phyloP scores from a whole-genome alignment of 176 grass and related monocot species.

The Eragrostis curvula region DNA sequence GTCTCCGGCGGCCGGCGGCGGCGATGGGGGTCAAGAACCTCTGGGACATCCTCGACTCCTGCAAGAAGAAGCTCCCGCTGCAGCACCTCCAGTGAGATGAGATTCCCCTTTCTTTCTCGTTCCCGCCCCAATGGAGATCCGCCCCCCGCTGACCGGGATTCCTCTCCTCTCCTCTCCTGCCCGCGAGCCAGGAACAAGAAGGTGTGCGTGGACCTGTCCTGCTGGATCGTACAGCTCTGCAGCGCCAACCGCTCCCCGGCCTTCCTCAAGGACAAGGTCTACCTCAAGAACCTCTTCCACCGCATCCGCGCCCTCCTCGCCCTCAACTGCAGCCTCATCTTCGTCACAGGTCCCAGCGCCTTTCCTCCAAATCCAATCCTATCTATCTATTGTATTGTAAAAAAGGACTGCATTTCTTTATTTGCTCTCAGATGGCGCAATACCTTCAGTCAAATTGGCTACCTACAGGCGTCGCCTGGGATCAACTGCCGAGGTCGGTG shows the following conservation, averaged over 20 bases:
- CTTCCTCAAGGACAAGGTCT: constrained; percentile 76
- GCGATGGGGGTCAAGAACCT: constrained; percentile 89
- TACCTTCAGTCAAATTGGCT: constrained; percentile 93
- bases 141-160: not conserved
- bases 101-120: not conserved
- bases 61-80: constrained; percentile 96
- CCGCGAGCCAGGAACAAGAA: constrained; percentile 74
- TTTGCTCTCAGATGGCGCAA: constrained; percentile 74
- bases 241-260: constrained; percentile 53
- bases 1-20: constrained; percentile 6
- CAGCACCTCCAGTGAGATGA: constrained; percentile 81
- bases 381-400: not conserved
- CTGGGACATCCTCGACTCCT: constrained; percentile 97
- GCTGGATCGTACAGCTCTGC: constrained; percentile 85
- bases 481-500: constrained; percentile 51
- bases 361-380: not conserved
- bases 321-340: constrained; percentile 88
- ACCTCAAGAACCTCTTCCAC: constrained; percentile 86
- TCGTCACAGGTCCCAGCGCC: constrained; percentile 61
- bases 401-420: not conserved
- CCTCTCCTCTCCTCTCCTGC: not conserved
- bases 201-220: constrained; percentile 93
- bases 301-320: constrained; percentile 86
- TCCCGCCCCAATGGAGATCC: not conserved
- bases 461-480: constrained; percentile 84